Base-by-base conservation (phyloP, 2,329 filamentous ascomycete genomes). In the Aspergillus fischeri region DNA sequence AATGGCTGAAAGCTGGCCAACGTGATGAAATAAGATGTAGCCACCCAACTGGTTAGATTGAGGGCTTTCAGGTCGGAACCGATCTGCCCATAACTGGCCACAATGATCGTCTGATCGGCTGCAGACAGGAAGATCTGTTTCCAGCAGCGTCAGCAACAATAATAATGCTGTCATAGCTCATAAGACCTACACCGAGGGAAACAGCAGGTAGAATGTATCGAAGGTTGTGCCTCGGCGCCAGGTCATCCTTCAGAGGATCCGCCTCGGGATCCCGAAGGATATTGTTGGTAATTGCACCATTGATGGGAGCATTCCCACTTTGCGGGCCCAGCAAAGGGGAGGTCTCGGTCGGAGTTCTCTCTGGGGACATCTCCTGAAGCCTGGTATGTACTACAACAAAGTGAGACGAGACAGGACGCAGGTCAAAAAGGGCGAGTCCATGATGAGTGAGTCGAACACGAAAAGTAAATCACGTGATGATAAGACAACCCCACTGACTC, bases 1-100 rank as follows among this genome's bases (percentile, higher is more conserved):
- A 87, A 59, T 62, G 89, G 89, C 68, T 92, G 89, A 64, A 88
- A 90, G 24, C 86, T 86, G 3, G 88, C 90, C 52, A 90, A 75
- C 1, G 89, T 90, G 53, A 92, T 78, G 65, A 91, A 88, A 70
- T 92, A 82, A 29, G 80, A 81, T 27, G 84, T 85, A 28, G 88
- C 88, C 57, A 92, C 87, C 89, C 89, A 92, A 53, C 84, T 88
- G 3, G 88, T 91, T 62, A 83, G 84, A 68, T 88, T 90, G 53
- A 93, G 78, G 1, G 89, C 88, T 52, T 89, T 80, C 28, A 93
- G 76, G 61, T 92, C 90, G 56, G 83, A 90, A 10, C 89, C 89
- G 65, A 93, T 92, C 60, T 82, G 85, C 51, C 87, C 88, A 71
- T 92, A 92, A n/a, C 83, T 86, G n/a, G 86, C 85, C 51, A 92